Evolutionary conservation across 495 filamentous ascomycete genomes (phyloP).

Genomic region (Niebla homalea): DNA sequence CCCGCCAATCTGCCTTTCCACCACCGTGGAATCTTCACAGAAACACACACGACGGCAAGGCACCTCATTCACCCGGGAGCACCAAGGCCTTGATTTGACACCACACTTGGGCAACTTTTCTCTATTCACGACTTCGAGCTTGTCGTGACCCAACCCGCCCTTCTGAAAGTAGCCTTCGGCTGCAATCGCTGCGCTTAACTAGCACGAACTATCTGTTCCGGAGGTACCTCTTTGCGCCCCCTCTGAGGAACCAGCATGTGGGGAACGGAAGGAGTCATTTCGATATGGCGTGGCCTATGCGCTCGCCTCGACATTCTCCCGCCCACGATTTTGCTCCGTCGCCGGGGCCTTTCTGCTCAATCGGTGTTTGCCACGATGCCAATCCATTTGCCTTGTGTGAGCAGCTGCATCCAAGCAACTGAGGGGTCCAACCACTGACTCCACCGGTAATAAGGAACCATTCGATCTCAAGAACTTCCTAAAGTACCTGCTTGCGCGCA

Average conservation of each 20-base stretch:
- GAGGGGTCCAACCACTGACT: not conserved
- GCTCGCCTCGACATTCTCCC: not conserved
- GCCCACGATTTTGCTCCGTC: not conserved
- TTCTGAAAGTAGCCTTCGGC: not conserved
- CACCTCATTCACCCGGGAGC: not conserved
- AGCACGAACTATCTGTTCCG: conserved; percentile 3
- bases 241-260: too few relatives aligned
- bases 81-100: not conserved
- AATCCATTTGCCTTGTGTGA: not conserved
- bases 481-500: conserved; percentile 7
- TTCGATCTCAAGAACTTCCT: conserved; percentile 5
- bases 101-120: not conserved
- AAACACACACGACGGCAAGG: conserved; percentile 2
- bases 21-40: conserved; percentile 4
- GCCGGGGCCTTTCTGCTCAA: not conserved
- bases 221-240: not conserved
- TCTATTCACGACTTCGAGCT: not conserved
- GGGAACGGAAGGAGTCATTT: not conserved
- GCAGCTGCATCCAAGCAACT: not conserved
- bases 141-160: not conserved
- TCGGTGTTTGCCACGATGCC: conserved; percentile 2
- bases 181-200: conserved; percentile 4
- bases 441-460: not conserved
- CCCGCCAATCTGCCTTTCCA: conserved; percentile 14
- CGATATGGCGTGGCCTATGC: not conserved